Conservation (phyloP, 2,329 filamentous ascomycete genomes). For the Colletotrichum chlorophyti region DNA sequence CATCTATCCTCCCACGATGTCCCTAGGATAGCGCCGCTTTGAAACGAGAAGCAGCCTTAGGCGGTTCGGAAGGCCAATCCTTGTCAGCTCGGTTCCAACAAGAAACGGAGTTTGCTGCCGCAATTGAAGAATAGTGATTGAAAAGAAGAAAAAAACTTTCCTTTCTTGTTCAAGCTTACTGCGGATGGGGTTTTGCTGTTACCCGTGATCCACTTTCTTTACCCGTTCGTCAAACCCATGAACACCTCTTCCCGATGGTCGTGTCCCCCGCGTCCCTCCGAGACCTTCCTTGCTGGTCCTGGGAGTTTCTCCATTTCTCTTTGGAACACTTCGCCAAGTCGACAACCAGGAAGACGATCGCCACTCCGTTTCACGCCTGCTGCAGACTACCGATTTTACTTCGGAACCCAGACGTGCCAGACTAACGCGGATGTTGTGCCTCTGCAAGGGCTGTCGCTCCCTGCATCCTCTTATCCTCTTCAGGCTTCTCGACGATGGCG, state of each 20-base stretch:
- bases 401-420: no score
- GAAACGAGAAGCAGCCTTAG: slow-evolving; percentile 20
- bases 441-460: slow-evolving; percentile 20
- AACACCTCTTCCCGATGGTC: no score
- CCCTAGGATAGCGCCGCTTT: slow-evolving; percentile 4
- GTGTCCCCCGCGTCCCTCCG: no score
- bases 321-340: no score
- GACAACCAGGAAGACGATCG: slow-evolving; percentile 16
- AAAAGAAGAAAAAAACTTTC: slow-evolving; percentile 11
- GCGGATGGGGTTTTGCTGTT: no score
- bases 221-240: no score
- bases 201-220: no score
- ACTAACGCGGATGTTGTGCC: not conserved
- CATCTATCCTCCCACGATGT: slow-evolving; percentile 17
- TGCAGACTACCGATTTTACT: slow-evolving; percentile 8
- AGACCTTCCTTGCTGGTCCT: slow-evolving; percentile 16
- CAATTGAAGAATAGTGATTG: no score
- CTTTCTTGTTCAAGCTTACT: no score
- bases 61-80: not conserved
- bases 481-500: no score
- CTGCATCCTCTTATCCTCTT: slow-evolving; percentile 4
- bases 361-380: slow-evolving; percentile 23
- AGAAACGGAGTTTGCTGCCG: slow-evolving; percentile 4
- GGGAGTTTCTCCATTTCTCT: no score
- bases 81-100: not conserved